Percentiles rank a stretch among this genome's conserved stretches.
These are phyloP conservation scores for Cladosporium sp. DNA, from an alignment of 2,329 filamentous ascomycete genomes.

Conservation along the genomic window DNA sequence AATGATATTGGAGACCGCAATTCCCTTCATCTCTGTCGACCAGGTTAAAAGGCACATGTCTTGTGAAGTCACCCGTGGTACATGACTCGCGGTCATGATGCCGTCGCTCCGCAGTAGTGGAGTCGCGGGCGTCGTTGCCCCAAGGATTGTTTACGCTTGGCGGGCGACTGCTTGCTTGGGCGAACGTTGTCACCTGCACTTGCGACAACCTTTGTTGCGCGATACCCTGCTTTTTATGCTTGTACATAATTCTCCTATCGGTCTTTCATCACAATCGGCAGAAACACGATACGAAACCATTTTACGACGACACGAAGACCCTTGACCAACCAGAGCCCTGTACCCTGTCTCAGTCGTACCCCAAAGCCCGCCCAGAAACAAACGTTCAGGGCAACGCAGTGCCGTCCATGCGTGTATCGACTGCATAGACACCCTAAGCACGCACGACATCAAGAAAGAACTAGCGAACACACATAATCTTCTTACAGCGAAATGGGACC, in stretches of 20 bases:
- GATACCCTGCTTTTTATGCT: neutral
- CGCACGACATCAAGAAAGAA: neutral
- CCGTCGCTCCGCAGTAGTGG: neutral
- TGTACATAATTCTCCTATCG: neutral
- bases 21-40: too few relatives aligned
- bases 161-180: neutral
- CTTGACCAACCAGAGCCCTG: neutral
- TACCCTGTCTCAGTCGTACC: neutral
- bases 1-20: too few relatives aligned
- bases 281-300: neutral
- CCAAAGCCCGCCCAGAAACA: neutral
- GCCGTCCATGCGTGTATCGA: neutral
- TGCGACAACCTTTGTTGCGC: neutral
- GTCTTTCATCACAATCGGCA: neutral
- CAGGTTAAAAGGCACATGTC: too few relatives aligned
- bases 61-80: neutral
- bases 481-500: neutral
- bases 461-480: neutral
- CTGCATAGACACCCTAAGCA: neutral
- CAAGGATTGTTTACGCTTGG: slow-evolving; percentile 1
- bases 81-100: neutral
- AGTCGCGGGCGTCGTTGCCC: neutral
- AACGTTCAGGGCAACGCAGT: neutral
- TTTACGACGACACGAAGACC: neutral
- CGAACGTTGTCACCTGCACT: neutral